Percentiles rank a stretch among this genome's conserved stretches.
These are phyloP conservation scores for Vitis labrusca DNA, from an alignment of 164 flowering plant genomes.

Conservation along the genomic window DNA sequence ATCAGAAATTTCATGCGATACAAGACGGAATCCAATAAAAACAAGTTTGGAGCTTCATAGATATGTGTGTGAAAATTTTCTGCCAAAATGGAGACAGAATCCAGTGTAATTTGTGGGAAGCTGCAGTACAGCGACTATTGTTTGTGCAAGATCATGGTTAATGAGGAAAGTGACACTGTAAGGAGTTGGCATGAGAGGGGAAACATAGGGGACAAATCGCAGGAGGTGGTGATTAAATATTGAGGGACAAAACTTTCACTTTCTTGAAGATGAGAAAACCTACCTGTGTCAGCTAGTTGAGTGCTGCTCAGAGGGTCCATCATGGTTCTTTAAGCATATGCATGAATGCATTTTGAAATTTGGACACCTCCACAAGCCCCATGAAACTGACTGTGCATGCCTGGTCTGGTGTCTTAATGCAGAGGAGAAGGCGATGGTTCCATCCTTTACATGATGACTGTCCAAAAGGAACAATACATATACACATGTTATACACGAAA, in stretches of 20 bases:
- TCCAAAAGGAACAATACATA: neutral
- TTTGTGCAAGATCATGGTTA: neutral
- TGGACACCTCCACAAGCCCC: neutral
- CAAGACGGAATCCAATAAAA: too few relatives aligned
- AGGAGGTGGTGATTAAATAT: neutral
- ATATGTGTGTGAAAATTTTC: too few relatives aligned
- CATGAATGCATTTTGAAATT: conserved; percentile 8
- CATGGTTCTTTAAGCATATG: conserved; percentile 6
- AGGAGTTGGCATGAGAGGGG: neutral
- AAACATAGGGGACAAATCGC: neutral
- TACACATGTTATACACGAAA: neutral
- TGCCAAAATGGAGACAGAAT: too few relatives aligned
- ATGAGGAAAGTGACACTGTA: conserved; percentile 4
- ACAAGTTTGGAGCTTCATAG: too few relatives aligned
- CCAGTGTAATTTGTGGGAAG: too few relatives aligned
- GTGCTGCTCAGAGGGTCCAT: conserved; percentile 1
- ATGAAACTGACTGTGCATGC: neutral
- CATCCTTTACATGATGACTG: neutral
- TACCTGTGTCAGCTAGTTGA: neutral
- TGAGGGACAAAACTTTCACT: neutral
- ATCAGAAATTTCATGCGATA: too few relatives aligned
- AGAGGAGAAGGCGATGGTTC: neutral
- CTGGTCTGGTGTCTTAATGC: neutral
- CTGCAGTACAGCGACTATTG: too few relatives aligned
- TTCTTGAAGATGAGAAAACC: neutral